A percentile compares a stretch with the other conserved stretches of the same genome.
Evolutionary conservation across 306 rosid genomes (phyloP).

Genomic region (Mimosa bimucronata): DNA sequence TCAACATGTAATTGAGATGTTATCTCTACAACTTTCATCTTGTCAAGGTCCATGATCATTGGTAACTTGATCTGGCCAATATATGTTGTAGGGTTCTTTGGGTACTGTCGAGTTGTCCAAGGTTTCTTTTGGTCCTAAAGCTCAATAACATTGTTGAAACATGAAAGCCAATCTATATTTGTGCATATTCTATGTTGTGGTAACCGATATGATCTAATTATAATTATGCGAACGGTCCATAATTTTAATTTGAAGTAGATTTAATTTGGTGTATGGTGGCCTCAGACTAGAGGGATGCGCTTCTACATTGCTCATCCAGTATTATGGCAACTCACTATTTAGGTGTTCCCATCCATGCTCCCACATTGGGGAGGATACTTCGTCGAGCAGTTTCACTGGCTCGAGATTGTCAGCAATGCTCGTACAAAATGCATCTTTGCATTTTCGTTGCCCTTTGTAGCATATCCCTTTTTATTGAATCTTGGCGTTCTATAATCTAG

Average conservation of each 20-base stretch:
- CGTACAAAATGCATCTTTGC: neutral
- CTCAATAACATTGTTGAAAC: constrained; percentile 68
- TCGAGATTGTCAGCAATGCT: neutral
- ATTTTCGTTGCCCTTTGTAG: neutral
- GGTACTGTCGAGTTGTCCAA: constrained; percentile 44
- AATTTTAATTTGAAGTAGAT: neutral
- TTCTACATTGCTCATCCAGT: neutral
- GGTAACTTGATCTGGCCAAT: constrained; percentile 59
- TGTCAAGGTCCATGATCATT: constrained; percentile 58
- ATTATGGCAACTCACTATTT: neutral
- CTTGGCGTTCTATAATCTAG: neutral
- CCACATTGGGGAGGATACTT: neutral
- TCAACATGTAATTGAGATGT: constrained; percentile 65
- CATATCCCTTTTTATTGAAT: neutral
- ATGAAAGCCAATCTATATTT: constrained; percentile 44
- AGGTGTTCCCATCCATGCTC: constrained; percentile 14
- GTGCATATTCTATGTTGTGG: constrained; percentile 33
- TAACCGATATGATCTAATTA: neutral
- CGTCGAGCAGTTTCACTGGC: neutral
- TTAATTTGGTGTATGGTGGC: constrained; percentile 8
- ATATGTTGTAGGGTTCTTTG: constrained; percentile 45
- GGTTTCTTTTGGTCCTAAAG: constrained; percentile 60
- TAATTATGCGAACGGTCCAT: neutral
- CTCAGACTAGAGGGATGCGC: neutral
- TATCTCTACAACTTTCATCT: constrained; percentile 53